A percentile compares a stretch with the other conserved stretches of the same genome.
Evolutionary conservation across 2,329 filamentous ascomycete species (phyloP).

Genomic region (Ilyonectria destructans): DNA sequence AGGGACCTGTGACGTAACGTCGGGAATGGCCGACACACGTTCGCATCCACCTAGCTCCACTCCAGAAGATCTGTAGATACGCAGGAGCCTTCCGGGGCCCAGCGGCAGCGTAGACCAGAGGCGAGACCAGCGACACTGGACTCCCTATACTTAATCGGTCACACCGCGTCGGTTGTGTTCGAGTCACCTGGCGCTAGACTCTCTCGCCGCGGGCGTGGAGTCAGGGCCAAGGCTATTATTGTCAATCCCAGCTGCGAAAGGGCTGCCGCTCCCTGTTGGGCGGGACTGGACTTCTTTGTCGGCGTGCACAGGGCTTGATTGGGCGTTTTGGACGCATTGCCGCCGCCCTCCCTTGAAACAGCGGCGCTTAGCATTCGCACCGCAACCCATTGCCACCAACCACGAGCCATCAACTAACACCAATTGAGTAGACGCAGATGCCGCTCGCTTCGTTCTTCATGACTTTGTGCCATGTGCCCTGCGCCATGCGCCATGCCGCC

Average conservation of each 20-base stretch:
- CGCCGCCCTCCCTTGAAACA: constrained; percentile 15
- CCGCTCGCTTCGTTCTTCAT: constrained; percentile 2
- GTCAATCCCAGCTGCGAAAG: neutral
- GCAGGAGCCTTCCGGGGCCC: neutral
- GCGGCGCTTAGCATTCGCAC: constrained; percentile 27
- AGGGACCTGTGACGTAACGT: constrained; percentile 25
- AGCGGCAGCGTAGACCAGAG: neutral
- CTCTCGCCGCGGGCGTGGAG: constrained; percentile 14
- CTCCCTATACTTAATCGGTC: constrained; percentile 4
- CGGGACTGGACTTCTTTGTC: constrained; percentile 5
- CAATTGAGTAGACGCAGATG: constrained; percentile 6
- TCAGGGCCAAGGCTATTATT: constrained; percentile 17
- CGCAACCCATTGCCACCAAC: constrained; percentile 5
- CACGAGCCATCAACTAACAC: constrained; percentile 7
- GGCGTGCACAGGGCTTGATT: constrained; percentile 14
- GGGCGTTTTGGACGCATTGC: constrained; percentile 21
- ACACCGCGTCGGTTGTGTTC: constrained; percentile 11
- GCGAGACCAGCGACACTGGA: neutral
- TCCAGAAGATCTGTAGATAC: constrained; percentile 2
- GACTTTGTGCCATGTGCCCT: neutral
- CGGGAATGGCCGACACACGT: constrained; percentile 27
- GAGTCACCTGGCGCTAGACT: constrained; percentile 8
- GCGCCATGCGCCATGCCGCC: neutral
- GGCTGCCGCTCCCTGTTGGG: neutral
- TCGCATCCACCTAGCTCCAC: constrained; percentile 27